Evolutionary conservation across 2,329 filamentous ascomycete genomes (phyloP).

Genomic region (Tolypocladium album): DNA sequence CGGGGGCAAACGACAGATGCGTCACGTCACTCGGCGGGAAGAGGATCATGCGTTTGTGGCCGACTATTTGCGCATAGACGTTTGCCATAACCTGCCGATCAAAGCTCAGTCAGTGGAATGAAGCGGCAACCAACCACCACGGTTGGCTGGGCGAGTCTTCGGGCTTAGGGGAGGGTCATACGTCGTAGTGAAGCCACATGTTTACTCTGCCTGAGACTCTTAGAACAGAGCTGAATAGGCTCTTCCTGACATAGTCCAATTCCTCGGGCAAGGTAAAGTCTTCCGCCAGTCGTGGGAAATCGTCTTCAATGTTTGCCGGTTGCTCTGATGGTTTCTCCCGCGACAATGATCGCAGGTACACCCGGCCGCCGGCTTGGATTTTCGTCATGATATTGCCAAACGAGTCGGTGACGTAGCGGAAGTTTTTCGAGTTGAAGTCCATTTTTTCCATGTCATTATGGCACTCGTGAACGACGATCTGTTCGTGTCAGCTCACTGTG

Average conservation of each 20-base stretch:
- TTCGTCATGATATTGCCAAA: conserved; percentile 58
- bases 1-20: conserved; percentile 59
- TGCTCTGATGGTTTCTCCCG: conserved; percentile 53
- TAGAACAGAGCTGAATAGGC: conserved; percentile 66
- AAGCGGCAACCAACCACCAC: not conserved
- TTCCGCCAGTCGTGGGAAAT: conserved; percentile 58
- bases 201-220: conserved; percentile 70
- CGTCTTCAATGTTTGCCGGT: conserved; percentile 57
- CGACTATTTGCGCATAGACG: conserved; percentile 68
- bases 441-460: conserved; percentile 44
- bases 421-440: conserved; percentile 79
- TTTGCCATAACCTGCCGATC: conserved; percentile 66
- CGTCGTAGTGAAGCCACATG: conserved; percentile 88
- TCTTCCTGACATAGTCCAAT: conserved; percentile 47
- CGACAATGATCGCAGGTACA: conserved; percentile 75
- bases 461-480: conserved; percentile 68
- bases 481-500: not conserved
- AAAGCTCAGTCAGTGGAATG: not conserved
- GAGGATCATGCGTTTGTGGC: conserved; percentile 62
- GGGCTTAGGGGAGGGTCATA: conserved; percentile 22
- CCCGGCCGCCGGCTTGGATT: conserved; percentile 44
- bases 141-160: not conserved
- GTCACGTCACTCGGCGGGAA: conserved; percentile 70
- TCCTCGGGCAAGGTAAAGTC: conserved; percentile 62
- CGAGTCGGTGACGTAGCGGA: conserved; percentile 57